Evolutionary conservation across 2,329 filamentous ascomycete genomes (phyloP), one percentile per base, ranked within the genome.

Genomic region (Didymella arachidicola): DNA sequence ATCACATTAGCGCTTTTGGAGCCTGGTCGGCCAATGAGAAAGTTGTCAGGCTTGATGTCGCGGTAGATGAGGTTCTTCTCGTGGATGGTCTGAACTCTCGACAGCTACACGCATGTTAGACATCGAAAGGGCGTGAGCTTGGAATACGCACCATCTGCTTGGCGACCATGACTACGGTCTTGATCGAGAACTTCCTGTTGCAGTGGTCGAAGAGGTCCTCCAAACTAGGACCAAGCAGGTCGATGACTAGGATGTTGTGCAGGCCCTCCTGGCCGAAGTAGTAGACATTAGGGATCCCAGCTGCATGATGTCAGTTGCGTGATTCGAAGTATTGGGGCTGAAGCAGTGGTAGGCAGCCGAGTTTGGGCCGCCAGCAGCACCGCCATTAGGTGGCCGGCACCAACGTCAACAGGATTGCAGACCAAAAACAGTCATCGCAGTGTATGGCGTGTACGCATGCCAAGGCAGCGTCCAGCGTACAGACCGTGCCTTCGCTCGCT

Each of bases 31-130:
- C 95, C 95, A 71, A 98, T 97, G 64, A 99, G 86, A 82, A 99
- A 98, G 83, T 99, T 99, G 83, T 99, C 95, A 56, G 95, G 95
- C 80, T 99, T 99, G 84, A 99, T 98, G 76, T 99, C 95, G 69
- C 95, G 90, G 81, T 99, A 98, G 78, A 99, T 98, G 62, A 98
- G 85, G 79, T 98, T 98, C 86, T 97, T 97, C 81, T 98, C 95
- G 83, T 99, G 94, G 68, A 99, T 98, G 10, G 87, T 90, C 79
- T 90, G 94, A 26, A 99, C 94, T 64, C 94, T 88, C 32, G 93
- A 97, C 51, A 97, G 86, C 89, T 92, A 70, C 27, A 26, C 48
- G 41, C 27, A 36, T 22, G 61, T 71, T 48, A 71, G 62, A 18
- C 10, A 22, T 19, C 6, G 18, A n/a, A 16, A 2, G 0, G 4